Percentiles rank a stretch among this genome's conserved stretches.
Conservation (phyloP, 108 stramenopile species). For the Nitzschia putrida region DNA sequence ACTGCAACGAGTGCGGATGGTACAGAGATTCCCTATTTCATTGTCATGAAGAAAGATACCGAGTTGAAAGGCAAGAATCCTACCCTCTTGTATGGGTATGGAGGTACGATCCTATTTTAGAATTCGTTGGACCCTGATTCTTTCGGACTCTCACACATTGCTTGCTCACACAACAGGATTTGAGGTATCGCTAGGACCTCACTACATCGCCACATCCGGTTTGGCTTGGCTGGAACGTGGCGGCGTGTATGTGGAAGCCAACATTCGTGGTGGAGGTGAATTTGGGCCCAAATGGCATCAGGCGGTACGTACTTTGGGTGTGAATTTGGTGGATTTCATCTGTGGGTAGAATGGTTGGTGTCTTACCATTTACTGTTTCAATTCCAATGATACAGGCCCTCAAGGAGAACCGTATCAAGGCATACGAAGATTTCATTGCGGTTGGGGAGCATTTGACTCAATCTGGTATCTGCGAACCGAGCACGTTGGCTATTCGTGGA, state of each 20-base stretch:
- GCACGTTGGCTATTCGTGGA: slow-evolving; percentile 89
- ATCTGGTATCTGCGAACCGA: slow-evolving; percentile 69
- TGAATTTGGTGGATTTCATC: neutral
- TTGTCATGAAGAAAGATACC: slow-evolving; percentile 56
- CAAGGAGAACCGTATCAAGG: slow-evolving; percentile 84
- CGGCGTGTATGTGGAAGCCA: slow-evolving; percentile 92
- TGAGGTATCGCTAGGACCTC: slow-evolving; percentile 91
- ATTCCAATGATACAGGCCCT: slow-evolving; percentile 36
- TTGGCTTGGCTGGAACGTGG: slow-evolving; percentile 90
- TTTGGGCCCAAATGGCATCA: slow-evolving; percentile 91
- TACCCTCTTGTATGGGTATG: slow-evolving; percentile 82
- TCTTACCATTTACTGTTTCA: neutral
- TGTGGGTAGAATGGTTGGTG: neutral
- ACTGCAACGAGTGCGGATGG: slow-evolving; percentile 83
- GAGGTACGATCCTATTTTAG: slow-evolving; percentile 72
- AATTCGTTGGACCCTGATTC: slow-evolving; percentile 78
- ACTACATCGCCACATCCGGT: slow-evolving; percentile 78
- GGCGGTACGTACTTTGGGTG: too few species aligned
- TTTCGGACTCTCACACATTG: slow-evolving; percentile 24
- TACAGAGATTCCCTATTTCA: slow-evolving; percentile 84
- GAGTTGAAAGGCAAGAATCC: slow-evolving; percentile 64
- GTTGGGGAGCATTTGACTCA: slow-evolving; percentile 86
- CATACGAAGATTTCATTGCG: slow-evolving; percentile 95
- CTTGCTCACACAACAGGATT: slow-evolving; percentile 82
- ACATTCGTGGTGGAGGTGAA: slow-evolving; percentile 96